These are phyloP conservation scores for Fusarium bactridioides DNA, from an alignment of 2,329 filamentous ascomycete species.

Conservation along the genomic window DNA sequence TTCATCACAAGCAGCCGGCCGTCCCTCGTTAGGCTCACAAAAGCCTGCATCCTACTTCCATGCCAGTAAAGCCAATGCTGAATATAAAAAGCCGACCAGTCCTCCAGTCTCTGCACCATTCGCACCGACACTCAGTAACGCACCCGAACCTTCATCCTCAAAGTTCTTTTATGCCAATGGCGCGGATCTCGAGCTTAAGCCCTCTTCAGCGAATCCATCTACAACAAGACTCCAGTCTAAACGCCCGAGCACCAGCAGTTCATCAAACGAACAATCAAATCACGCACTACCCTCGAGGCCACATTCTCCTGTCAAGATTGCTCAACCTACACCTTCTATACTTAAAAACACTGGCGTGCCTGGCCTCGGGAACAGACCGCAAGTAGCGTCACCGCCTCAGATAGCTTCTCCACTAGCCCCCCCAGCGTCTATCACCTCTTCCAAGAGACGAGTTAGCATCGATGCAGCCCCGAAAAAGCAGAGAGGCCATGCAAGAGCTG, in stretches of 20 bases:
- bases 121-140: slow-evolving; percentile 46
- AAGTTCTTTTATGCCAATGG: slow-evolving; percentile 83
- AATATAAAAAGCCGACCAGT: slow-evolving; percentile 47
- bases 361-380: slow-evolving; percentile 39
- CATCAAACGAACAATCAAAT: slow-evolving; percentile 29
- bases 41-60: slow-evolving; percentile 66
- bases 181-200: slow-evolving; percentile 54
- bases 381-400: slow-evolving; percentile 48
- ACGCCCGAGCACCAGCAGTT: slow-evolving; percentile 50
- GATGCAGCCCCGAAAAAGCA: slow-evolving; percentile 49
- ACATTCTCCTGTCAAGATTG: slow-evolving; percentile 59
- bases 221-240: slow-evolving; percentile 53
- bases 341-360: slow-evolving; percentile 30
- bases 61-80: slow-evolving; percentile 58
- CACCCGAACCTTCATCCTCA: slow-evolving; percentile 53
- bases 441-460: slow-evolving; percentile 54
- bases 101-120: slow-evolving; percentile 43
- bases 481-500: slow-evolving; percentile 51
- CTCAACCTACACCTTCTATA: slow-evolving; percentile 33
- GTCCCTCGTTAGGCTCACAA: slow-evolving; percentile 51
- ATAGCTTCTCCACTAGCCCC: slow-evolving; percentile 48
- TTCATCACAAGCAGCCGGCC: slow-evolving; percentile 46
- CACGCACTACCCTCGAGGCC: slow-evolving; percentile 51
- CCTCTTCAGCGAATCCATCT: slow-evolving; percentile 56
- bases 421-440: slow-evolving; percentile 39